Base-by-base conservation (phyloP, 176 grass and related monocot genomes). In the Pharus latifolius region DNA sequence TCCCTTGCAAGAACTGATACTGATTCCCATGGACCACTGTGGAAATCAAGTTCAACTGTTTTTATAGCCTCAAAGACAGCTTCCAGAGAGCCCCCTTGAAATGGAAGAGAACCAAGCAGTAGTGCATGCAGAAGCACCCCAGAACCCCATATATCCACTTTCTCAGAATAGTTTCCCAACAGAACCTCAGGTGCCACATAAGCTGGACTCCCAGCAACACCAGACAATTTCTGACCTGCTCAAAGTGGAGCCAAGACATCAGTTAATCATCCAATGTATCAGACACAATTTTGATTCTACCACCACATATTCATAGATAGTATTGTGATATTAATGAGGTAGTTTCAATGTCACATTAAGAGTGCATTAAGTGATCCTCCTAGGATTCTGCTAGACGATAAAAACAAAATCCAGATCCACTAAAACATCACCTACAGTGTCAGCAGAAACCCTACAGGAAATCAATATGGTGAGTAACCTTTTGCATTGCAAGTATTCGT, bases 161-260 rank as follows among this genome's bases (percentile, higher is more conserved):
- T 91, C 78, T 99, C 96, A 42, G 76, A 83, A 64, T 99, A 99
- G 38, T 67, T 51, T 60, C 96, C 96, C 11, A 76, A 80, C 44
- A 99, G 78, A 69, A 99, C 96, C 74, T 95, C 96, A 43, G 96
- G 96, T 1, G 90, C 90, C 10, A 99, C 96, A 88, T 99, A 99
- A 38, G 90, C 96, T 20, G 90, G 90, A 73, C 96, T 99, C 26
- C 96, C 96, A 60, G 88, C 87, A 81, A 88, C 56, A 10, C 96
- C 96, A 58, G 80, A 88, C 37, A 99, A 69, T 77, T 76, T 91
- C 67, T 99, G 96, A 84, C 96, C 96, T 99, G 85, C 52, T 27
- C 19, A 40, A 67, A 63, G 26, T 48, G 63, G 69, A 49, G 2
- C 8, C 2, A 55, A 70, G 27, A 80, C 20, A 44, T 89, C 32